Conservation (phyloP, 805 yeast genomes). For the Wickerhamiella kurtzmanii region DNA sequence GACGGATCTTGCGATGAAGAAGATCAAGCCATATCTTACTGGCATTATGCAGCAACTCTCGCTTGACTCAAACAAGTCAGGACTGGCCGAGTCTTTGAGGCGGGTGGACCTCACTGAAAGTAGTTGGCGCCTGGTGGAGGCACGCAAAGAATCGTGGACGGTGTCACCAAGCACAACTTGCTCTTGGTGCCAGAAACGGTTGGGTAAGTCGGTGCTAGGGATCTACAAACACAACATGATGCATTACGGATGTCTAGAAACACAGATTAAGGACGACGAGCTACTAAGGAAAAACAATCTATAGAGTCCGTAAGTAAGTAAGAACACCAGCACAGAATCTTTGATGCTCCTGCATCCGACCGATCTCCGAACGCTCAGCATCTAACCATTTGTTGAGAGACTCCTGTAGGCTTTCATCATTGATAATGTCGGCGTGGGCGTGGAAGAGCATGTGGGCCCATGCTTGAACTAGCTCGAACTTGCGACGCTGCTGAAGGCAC, state of each 20-base stretch:
- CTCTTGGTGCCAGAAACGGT: slow-evolving; percentile 13
- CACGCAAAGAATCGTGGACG: slow-evolving; percentile 1
- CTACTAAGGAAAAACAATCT: neutral
- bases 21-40: slow-evolving; percentile 4
- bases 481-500: slow-evolving; percentile 42
- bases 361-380: slow-evolving; percentile 31
- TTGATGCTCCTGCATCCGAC: slow-evolving; percentile 48
- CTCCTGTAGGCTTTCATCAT: slow-evolving; percentile 27
- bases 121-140: slow-evolving; percentile 6
- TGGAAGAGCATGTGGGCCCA: slow-evolving; percentile 60
- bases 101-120: slow-evolving; percentile 11
- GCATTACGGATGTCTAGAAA: slow-evolving; percentile 14
- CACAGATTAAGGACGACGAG: neutral
- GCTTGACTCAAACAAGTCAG: neutral
- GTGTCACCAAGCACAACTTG: slow-evolving; percentile 10
- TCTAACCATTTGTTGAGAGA: slow-evolving; percentile 40
- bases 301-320: slow-evolving; percentile 33
- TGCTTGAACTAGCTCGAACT: slow-evolving; percentile 73
- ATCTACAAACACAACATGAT: slow-evolving; percentile 3
- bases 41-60: neutral
- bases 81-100: slow-evolving; percentile 4
- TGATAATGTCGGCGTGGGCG: slow-evolving; percentile 71
- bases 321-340: slow-evolving; percentile 76
- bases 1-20: neutral
- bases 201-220: slow-evolving; percentile 15